Evolutionary conservation across 2,329 filamentous ascomycete genomes (phyloP).

Genomic region (Magnaporthales sp.): DNA sequence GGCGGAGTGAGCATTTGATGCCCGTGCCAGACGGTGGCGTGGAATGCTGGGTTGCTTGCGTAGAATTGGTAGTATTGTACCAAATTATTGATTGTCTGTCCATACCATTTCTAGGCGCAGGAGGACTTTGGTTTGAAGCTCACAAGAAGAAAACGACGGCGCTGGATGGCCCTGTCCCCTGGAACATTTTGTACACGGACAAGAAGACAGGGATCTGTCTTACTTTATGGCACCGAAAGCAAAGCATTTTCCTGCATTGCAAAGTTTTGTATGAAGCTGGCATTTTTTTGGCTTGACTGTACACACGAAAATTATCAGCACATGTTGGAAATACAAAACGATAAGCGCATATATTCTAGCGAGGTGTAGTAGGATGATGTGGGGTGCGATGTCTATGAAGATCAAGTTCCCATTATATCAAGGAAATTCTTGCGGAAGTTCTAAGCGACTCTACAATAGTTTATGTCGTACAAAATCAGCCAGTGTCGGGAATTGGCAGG

Average conservation of each 20-base stretch:
- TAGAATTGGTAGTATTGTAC: constrained; percentile 11
- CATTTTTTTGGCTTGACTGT: neutral
- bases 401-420: neutral
- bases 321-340: neutral
- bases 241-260: neutral
- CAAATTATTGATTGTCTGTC: neutral
- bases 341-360: too few species aligned
- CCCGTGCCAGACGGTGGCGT: neutral
- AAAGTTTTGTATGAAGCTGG: neutral
- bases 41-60: neutral
- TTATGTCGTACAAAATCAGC: neutral
- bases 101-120: neutral
- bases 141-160: neutral
- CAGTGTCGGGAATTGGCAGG: neutral
- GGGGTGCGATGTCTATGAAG: too few species aligned
- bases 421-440: neutral
- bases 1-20: constrained; percentile 6
- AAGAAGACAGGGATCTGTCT: neutral
- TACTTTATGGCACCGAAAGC: neutral
- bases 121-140: neutral
- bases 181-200: neutral
- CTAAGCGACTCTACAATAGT: neutral
- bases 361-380: too few species aligned
- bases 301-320: too few species aligned
- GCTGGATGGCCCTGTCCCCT: neutral